Evolutionary conservation across 177 flowering plant species (phyloP).

Genomic region (Vitis hybrid): DNA sequence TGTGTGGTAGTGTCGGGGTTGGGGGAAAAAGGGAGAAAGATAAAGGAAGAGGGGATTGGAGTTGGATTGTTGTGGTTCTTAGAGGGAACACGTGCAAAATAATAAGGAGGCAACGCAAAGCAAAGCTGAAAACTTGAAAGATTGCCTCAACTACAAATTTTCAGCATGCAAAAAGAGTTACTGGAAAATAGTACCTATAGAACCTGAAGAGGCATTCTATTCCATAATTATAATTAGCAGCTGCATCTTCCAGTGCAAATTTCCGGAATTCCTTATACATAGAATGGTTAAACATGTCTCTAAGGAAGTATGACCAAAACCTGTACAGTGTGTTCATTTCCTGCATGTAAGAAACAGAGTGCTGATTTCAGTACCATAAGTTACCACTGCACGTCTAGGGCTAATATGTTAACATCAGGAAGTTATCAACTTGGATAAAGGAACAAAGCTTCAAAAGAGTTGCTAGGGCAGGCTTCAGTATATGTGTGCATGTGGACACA

Average conservation of each 20-base stretch:
- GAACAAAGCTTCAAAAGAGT: too few relatives aligned
- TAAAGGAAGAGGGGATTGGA: too few relatives aligned
- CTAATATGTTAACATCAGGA: not conserved
- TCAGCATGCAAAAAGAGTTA: constrained; percentile 1
- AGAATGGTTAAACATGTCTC: constrained; percentile 64
- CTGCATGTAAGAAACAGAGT: constrained; percentile 41
- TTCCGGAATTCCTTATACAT: constrained; percentile 90
- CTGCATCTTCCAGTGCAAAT: constrained; percentile 86
- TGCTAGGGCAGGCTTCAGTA: too few relatives aligned
- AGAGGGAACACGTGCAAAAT: not conserved
- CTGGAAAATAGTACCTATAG: constrained; percentile 58
- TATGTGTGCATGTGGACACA: too few relatives aligned
- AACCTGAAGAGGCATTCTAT: constrained; percentile 94
- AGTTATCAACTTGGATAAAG: not conserved
- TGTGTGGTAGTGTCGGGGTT: too few relatives aligned
- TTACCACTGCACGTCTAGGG: too few relatives aligned
- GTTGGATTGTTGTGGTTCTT: too few relatives aligned
- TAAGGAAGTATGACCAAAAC: constrained; percentile 90
- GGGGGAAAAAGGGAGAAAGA: too few relatives aligned
- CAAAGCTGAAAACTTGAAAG: not conserved
- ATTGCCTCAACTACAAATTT: not conserved
- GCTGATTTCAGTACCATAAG: not conserved
- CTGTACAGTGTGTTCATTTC: constrained; percentile 96
- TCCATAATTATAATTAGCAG: constrained; percentile 85
- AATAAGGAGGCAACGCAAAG: not conserved